These are phyloP conservation scores for Fomitopsis pulvina DNA, from an alignment of 768 basidiomycete species.

Conservation along the genomic window DNA sequence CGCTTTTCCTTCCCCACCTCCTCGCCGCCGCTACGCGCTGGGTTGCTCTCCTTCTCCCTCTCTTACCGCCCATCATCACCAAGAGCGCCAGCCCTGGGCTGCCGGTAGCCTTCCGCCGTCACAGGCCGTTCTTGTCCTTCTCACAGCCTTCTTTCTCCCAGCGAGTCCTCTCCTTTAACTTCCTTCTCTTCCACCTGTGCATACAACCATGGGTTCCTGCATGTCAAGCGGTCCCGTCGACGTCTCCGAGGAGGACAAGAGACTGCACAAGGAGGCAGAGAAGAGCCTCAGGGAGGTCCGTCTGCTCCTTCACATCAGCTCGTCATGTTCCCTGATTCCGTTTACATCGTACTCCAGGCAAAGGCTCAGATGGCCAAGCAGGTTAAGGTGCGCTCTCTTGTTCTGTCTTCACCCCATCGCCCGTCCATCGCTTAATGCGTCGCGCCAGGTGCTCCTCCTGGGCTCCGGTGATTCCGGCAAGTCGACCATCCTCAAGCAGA, in stretches of 20 bases:
- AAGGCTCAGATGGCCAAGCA: conserved; percentile 64
- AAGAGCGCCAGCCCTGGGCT: not conserved
- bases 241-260: conserved; percentile 63
- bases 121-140: not conserved
- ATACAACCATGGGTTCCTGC: conserved; percentile 60
- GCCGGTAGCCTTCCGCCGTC: not conserved
- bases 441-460: conserved; percentile 67
- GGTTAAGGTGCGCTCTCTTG: conserved; percentile 54
- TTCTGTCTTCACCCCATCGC: conserved; percentile 64
- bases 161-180: conserved; percentile 2
- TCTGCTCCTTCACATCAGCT: conserved; percentile 7
- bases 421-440: not conserved
- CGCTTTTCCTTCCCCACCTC: too few relatives aligned
- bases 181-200: conserved; percentile 1
- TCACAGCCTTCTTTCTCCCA: not conserved
- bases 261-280: conserved; percentile 62
- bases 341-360: conserved; percentile 40
- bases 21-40: too few relatives aligned
- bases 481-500: conserved; percentile 94
- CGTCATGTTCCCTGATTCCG: conserved; percentile 5
- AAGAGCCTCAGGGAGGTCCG: conserved; percentile 71
- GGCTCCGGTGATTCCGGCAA: conserved; percentile 95
- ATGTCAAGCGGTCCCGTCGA: conserved; percentile 59
- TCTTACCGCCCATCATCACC: not conserved
- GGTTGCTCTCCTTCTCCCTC: too few relatives aligned